Evolutionary conservation across 2,329 filamentous ascomycete species (phyloP).

Genomic region (Cercospora zeina): DNA sequence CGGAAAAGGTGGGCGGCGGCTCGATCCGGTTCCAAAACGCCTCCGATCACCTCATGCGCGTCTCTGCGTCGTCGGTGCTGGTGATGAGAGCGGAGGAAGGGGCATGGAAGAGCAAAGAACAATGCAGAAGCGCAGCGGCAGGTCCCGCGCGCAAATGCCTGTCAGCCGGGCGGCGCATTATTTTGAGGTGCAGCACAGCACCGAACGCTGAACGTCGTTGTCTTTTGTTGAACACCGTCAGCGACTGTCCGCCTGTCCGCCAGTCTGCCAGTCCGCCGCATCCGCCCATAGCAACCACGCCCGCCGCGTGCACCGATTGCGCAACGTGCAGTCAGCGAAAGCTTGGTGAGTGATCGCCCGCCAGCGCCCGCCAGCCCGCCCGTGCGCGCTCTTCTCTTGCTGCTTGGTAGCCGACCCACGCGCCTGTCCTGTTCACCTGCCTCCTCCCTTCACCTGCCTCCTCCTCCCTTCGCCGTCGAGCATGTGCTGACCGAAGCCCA

Average conservation of each 20-base stretch:
- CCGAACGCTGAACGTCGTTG: background rate
- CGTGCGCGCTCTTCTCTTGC: background rate
- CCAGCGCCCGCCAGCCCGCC: background rate
- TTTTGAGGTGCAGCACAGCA: conserved; percentile 4
- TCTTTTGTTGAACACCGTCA: background rate
- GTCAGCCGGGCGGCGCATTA: conserved; percentile 6
- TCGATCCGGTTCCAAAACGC: background rate
- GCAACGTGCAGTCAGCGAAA: conserved; percentile 4
- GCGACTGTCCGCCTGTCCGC: background rate
- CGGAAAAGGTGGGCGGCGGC: background rate
- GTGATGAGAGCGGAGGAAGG: conserved; percentile 1
- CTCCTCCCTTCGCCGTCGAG: background rate
- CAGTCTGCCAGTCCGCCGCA: background rate
- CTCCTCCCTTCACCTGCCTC: no score
- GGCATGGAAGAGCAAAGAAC: conserved; percentile 11
- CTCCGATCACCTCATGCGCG: background rate
- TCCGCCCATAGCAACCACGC: background rate
- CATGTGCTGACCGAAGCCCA: background rate
- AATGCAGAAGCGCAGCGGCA: background rate
- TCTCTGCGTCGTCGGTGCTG: background rate
- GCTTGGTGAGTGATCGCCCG: conserved; percentile 11
- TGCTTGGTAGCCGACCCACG: background rate
- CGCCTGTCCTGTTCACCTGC: no score
- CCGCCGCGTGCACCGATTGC: conserved; percentile 3
- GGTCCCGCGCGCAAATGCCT: conserved; percentile 3